Conservation (phyloP, 2,329 filamentous ascomycete genomes). For the Onygenales sp. region DNA sequence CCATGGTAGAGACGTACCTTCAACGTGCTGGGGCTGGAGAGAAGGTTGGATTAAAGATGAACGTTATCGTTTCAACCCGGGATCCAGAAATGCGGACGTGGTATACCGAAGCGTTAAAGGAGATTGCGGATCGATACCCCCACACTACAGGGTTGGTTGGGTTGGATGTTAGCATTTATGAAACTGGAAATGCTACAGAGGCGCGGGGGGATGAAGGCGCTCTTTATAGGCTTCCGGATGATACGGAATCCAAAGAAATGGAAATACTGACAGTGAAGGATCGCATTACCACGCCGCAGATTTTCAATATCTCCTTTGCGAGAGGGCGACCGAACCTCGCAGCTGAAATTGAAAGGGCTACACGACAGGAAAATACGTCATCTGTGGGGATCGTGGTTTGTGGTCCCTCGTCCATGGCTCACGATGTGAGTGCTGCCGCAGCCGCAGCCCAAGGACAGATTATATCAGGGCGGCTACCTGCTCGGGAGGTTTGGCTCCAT, state of each 20-base stretch:
- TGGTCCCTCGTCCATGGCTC: conserved; percentile 37
- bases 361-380: conserved; percentile 8
- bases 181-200: conserved; percentile 12
- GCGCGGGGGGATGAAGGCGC: neutral
- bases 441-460: conserved; percentile 33
- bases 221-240: neutral
- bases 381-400: conserved; percentile 21
- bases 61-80: conserved; percentile 1
- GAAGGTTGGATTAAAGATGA: neutral
- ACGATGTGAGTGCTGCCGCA: conserved; percentile 40
- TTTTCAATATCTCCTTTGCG: neutral
- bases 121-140: conserved; percentile 7
- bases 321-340: conserved; percentile 26
- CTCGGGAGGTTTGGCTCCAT: conserved; percentile 36
- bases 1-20: conserved; percentile 36
- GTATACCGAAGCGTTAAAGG: conserved; percentile 10
- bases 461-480: conserved; percentile 15
- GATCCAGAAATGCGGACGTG: conserved; percentile 9
- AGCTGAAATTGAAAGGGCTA: conserved; percentile 8
- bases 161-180: conserved; percentile 16
- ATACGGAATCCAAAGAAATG: neutral
- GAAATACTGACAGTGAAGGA: neutral
- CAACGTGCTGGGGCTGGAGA: conserved; percentile 2
- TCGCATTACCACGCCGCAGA: no score
- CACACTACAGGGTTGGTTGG: conserved; percentile 7